Evolutionary conservation across 768 basidiomycete genomes (phyloP).

Genomic region (Mycena indigotica): DNA sequence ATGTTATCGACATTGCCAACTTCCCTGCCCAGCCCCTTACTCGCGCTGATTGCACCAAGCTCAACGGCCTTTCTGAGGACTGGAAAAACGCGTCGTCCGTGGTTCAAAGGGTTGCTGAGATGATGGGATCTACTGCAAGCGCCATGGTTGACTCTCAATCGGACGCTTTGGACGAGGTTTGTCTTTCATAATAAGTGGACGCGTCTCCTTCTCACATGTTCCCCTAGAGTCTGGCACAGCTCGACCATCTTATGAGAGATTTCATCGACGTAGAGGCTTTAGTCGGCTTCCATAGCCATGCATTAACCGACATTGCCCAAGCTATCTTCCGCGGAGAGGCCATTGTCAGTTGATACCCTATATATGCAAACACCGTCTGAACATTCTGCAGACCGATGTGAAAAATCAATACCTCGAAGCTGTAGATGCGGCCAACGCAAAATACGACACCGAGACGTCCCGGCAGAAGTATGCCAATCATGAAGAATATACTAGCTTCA

Average conservation of each 20-base stretch:
- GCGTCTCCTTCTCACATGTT: constrained; percentile 1
- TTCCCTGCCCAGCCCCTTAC: constrained; percentile 70
- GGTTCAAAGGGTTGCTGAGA: constrained; percentile 47
- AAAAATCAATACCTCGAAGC: constrained; percentile 51
- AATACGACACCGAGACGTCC: constrained; percentile 61
- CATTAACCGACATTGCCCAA: constrained; percentile 60
- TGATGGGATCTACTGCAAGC: constrained; percentile 55
- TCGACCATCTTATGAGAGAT: constrained; percentile 70
- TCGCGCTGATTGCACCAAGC: constrained; percentile 50
- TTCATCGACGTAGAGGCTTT: constrained; percentile 68
- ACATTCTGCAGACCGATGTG: constrained; percentile 48
- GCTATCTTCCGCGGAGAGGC: constrained; percentile 53
- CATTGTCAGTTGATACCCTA: constrained; percentile 52
- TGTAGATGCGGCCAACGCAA: constrained; percentile 44
- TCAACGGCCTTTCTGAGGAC: constrained; percentile 61
- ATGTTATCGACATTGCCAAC: constrained; percentile 62
- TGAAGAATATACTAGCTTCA: constrained; percentile 62
- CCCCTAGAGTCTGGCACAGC: constrained; percentile 52
- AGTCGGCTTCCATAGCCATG: constrained; percentile 56
- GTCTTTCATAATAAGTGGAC: constrained; percentile 16
- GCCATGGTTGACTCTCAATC: constrained; percentile 61
- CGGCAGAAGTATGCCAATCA: constrained; percentile 78
- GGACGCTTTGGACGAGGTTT: constrained; percentile 57
- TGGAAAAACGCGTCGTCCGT: constrained; percentile 60
- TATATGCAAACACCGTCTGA: constrained; percentile 4